Evolutionary conservation across 495 filamentous ascomycete species (phyloP).

Genomic region (Penicillium ucsense): DNA sequence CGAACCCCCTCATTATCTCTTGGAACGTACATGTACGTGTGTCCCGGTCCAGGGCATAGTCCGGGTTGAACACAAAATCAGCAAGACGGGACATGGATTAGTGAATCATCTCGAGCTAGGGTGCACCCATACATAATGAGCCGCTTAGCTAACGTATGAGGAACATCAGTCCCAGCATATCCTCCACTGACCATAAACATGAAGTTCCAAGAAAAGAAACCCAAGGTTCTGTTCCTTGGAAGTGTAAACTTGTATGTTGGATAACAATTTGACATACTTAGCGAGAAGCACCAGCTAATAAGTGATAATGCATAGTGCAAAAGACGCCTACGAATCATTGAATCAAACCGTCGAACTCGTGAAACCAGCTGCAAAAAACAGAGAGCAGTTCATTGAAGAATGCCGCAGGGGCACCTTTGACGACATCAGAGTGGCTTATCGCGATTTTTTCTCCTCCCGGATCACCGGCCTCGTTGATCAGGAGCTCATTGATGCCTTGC

Average conservation of each 20-base stretch:
- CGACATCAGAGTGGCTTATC: conserved; percentile 58
- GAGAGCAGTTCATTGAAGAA: conserved; percentile 63
- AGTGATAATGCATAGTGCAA: conserved; percentile 4
- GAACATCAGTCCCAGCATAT: no score
- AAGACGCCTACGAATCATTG: conserved; percentile 38
- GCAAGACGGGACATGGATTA: no score
- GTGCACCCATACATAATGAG: no score
- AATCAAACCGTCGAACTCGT: conserved; percentile 41
- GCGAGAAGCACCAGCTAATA: background rate
- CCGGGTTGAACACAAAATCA: no score
- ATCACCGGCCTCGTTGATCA: conserved; percentile 62
- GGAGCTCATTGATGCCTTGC: conserved; percentile 54
- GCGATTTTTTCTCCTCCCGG: conserved; percentile 59
- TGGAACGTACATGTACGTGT: no score
- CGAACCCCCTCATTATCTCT: no score
- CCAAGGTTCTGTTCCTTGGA: conserved; percentile 48
- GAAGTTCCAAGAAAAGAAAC: conserved; percentile 18
- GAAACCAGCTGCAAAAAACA: conserved; percentile 40
- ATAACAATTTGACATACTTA: background rate
- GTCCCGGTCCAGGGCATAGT: no score
- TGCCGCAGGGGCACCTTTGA: conserved; percentile 58
- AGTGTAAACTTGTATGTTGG: conserved; percentile 43
- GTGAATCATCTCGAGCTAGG: no score
- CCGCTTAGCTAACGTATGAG: no score
- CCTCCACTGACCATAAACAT: conserved; percentile 1